These are phyloP conservation scores for Hortiboletus campestris DNA, from an alignment of 768 basidiomycete genomes.

Conservation along the genomic window DNA sequence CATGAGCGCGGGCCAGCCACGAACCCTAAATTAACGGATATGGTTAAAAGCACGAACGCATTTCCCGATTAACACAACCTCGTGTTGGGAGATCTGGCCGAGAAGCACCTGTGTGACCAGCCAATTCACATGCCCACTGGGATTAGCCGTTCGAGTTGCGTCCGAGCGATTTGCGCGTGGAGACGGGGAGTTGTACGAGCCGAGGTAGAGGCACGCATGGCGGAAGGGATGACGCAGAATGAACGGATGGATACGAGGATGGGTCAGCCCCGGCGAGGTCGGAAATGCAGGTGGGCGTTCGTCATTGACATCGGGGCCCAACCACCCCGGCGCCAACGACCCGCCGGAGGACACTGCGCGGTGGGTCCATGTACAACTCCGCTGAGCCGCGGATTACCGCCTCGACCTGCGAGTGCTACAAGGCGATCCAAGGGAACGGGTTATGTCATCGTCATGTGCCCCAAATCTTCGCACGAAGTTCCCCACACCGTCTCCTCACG, in stretches of 20 bases:
- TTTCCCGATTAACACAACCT: constrained; percentile 27
- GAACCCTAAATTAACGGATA: constrained; percentile 34
- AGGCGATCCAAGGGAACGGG: not conserved
- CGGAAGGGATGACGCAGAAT: constrained; percentile 8
- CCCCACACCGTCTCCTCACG: constrained; percentile 10
- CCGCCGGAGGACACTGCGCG: not conserved
- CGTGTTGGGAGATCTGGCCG: constrained; percentile 24
- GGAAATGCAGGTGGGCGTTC: constrained; percentile 18
- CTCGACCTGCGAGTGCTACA: too few species aligned
- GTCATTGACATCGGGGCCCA: constrained; percentile 3
- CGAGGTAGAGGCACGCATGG: constrained; percentile 1
- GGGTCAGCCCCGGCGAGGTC: constrained; percentile 21
- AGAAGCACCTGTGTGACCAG: constrained; percentile 13
- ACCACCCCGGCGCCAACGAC: constrained; percentile 6
- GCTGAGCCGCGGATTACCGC: constrained; percentile 13
- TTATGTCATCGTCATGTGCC: constrained; percentile 29
- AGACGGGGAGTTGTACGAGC: constrained; percentile 2
- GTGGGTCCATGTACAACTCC: constrained; percentile 2
- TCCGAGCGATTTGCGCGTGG: constrained; percentile 18
- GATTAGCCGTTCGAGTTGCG: constrained; percentile 18
- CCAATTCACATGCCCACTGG: constrained; percentile 8
- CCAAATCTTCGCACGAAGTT: constrained; percentile 26
- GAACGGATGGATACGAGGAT: not conserved
- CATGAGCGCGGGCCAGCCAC: constrained; percentile 6
- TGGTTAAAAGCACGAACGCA: constrained; percentile 21